Base-by-base conservation (phyloP, 2,329 filamentous ascomycete species). In the Ophiostoma sp. region DNA sequence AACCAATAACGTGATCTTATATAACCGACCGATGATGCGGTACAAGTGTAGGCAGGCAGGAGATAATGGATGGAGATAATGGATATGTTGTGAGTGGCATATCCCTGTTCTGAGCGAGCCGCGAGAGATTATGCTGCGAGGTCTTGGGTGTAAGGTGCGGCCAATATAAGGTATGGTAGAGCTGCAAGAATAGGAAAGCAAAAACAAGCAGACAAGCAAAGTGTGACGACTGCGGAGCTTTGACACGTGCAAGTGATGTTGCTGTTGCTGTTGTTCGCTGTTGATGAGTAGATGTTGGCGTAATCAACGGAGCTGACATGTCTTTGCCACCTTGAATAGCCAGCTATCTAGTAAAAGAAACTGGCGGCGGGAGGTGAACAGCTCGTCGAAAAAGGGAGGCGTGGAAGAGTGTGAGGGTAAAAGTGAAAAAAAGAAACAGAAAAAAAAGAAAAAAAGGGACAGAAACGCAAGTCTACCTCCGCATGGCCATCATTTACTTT, bases 41-140 rank as follows among this genome's bases (percentile, higher is more conserved):
- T 62, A 17, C 57, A 33, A 27, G 23, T 20, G 20, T 5, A 48
- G 17, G 15, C 13, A 33, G 57, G 27, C 57, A 62, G 23, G 27
- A 33, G 57, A 62, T 35, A 20, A 27, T 62, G 27, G 57, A 62
- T 60, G 4, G 57, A 17, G 27, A 62, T 33, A 27, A 62, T 11
- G 2, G 57, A 27, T 13, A 31, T 62, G 13, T 6, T 62, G 27
- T 62, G 57, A 27, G 23, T 62, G 57, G 27, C 57, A 62, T 33
- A 62, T 62, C 57, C 27, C 57, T 67, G 64, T 17, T 68, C 52
- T 57, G 52, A 57, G 13, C 52, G n/a, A 57, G 52, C 52, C 52
- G n/a, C 23, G 23, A 57, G 57, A 33, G 44, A 27, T 33, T 62
- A 33, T 33, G 23, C 5, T 33, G 57, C 5, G 17, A 48, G n/a